Evolutionary conservation across 2,329 filamentous ascomycete genomes (phyloP), one percentile per base, ranked within the genome.

Genomic region (Hortaea werneckii): DNA sequence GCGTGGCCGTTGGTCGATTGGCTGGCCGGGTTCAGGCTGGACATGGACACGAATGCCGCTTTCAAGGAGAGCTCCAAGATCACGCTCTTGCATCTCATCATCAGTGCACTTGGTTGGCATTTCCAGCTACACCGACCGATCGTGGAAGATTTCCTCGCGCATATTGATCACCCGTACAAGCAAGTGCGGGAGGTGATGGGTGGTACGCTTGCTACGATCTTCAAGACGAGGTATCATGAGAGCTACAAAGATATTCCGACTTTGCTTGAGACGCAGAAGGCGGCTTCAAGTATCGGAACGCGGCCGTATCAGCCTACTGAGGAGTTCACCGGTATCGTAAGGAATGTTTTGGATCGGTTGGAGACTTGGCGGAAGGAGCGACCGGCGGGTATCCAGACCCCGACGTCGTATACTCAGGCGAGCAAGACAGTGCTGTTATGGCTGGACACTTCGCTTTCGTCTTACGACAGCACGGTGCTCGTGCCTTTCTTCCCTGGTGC

Each of bases 11-110:
- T 98, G 51, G 78, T 95, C 32, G 83, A 92, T 52, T 83, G 80
- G 65, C 73, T 98, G 13, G 79, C 84, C 40, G 79, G 82, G 44
- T 96, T 96, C 77, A 79, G 87, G 29, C 74, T 98, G 6, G 92
- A 98, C 62, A 90, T 96, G 83, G 74, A 79, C 5, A 95, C 90
- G 0, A 95, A 96, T 61, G 92, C 94, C 4, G 92, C 92, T 0
- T 98, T 98, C 76, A 98, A 98, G 65, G 94, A 98, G 64, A 95
- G 90, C 45, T 94, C 90, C 28, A 95, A 96, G 70, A 87, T 98
- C 11, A 83, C 92, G 54, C 72, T 98, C 29, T 73, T 98, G 12
- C 87, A 95, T 55, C 87, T 94, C 54, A 78, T 86, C 51, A 85
- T 98, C 48, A 81, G 82, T 39, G 88, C 95, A 58, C 79, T 82